A percentile compares a stretch with the other conserved stretches of the same genome.
Evolutionary conservation across 1,284 basidiomycete genomes (phyloP).

Genomic region (Exsudoporus floridanus): DNA sequence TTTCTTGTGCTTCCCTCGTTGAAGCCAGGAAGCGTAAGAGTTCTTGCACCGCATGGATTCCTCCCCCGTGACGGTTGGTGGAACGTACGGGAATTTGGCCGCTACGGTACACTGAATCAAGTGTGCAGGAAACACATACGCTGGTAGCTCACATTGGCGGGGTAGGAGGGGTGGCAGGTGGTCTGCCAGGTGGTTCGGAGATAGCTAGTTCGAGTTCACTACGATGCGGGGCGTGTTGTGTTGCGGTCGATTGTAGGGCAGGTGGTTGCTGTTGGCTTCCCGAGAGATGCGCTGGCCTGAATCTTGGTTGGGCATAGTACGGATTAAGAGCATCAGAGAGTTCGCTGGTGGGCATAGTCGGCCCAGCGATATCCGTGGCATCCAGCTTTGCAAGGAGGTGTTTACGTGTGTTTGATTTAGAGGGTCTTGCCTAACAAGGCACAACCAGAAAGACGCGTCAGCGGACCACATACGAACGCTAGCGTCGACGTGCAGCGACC

Average conservation of each 20-base stretch:
- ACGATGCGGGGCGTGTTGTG: constrained; percentile 47
- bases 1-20: constrained; percentile 56
- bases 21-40: constrained; percentile 53
- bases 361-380: background rate
- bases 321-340: constrained; percentile 76
- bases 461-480: constrained; percentile 11
- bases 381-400: constrained; percentile 3
- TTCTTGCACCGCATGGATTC: constrained; percentile 53
- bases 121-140: background rate
- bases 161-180: constrained; percentile 31
- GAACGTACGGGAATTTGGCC: constrained; percentile 17
- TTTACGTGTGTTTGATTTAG: constrained; percentile 33
- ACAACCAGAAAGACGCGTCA: constrained; percentile 51
- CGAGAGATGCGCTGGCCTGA: constrained; percentile 31
- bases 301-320: constrained; percentile 48
- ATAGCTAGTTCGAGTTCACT: constrained; percentile 62
- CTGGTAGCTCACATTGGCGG: constrained; percentile 26
- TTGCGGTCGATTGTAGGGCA: constrained; percentile 29
- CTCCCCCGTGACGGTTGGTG: constrained; percentile 28
- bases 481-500: background rate
- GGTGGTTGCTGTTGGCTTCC: constrained; percentile 14
- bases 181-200: constrained; percentile 45
- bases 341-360: constrained; percentile 57
- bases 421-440: constrained; percentile 38
- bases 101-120: constrained; percentile 5